Base-by-base conservation (phyloP, 148 eudicot species). In the Tetragonia tetragonoides region DNA sequence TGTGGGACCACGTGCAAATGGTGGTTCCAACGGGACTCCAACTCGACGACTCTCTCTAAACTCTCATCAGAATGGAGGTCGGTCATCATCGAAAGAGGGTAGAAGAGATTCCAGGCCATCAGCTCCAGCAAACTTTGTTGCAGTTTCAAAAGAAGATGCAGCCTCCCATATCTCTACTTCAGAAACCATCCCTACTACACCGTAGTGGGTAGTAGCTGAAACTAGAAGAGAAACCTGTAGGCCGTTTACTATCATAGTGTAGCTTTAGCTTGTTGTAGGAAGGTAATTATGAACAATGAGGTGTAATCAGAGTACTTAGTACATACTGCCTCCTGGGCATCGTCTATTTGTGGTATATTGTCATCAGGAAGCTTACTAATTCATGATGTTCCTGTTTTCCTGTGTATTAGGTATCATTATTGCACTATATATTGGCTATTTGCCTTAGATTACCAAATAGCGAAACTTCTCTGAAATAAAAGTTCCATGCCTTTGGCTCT, bases 1-100 rank as follows among this genome's bases (percentile, higher is more conserved):
- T 21, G 83, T 80, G 28, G 97, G 98, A 11, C 90, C 98, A 38
- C 98, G 97, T 51, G 85, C 89, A 75, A 95, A 95, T 37, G 98
- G 97, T 44, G 91, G 89, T 37, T 81, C 89, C 14, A 91, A 89
- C 49, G 95, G 91, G 68, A 87, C 87, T 61, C 86, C 97, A 8
- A 85, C 47, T 77, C 84, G 99, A 46, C 86, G 97, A 15, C 87
- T 90, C 37, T 93, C 97, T 20, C 82, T 88, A 78, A 86, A 81
- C 81, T 62, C 86, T 10, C 82, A 82, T 73, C 91, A 88, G 73
- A 92, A 89, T 64, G 98, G 98, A 61, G 76, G 86, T 40, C 87
- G 92, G 70, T 90, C 98, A 20, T 77, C 83, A 44, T 81, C 80
- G 68, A 91, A 80, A 81, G 95, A 95, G 39, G 91, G 95, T 16